phyloP scores from a whole-genome alignment of 495 filamentous ascomycete species.

The Penicillium lagena region DNA sequence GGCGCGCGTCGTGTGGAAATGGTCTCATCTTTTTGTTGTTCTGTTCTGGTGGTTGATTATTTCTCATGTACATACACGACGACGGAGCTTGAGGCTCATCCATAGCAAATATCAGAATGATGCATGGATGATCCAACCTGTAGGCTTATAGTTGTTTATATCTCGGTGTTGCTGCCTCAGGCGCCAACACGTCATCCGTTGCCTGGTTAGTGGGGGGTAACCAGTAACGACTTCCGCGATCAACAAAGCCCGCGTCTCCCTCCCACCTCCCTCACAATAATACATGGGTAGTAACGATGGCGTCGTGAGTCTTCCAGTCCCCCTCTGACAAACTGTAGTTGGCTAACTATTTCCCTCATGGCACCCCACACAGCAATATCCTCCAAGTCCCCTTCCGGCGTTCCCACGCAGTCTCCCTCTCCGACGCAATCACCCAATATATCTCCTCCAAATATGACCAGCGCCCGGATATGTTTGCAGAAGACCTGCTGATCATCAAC shows the following conservation, averaged over 20 bases:
- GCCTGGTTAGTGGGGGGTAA: constrained; percentile 22
- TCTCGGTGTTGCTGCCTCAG: constrained; percentile 13
- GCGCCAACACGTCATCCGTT: constrained; percentile 33
- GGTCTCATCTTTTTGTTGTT: not conserved
- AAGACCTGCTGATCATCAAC: constrained; percentile 85
- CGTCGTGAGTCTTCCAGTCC: constrained; percentile 30
- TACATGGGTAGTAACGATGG: constrained; percentile 19
- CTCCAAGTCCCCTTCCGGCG: constrained; percentile 79
- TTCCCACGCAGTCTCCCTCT: constrained; percentile 68
- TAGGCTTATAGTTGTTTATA: no score
- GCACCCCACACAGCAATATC: constrained; percentile 35
- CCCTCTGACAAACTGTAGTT: not conserved
- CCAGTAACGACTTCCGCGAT: constrained; percentile 14
- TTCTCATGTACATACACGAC: constrained; percentile 20
- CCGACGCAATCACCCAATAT: constrained; percentile 84
- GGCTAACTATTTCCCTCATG: not conserved
- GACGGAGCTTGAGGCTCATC: constrained; percentile 14
- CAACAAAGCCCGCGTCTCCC: constrained; percentile 27
- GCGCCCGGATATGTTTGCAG: constrained; percentile 93
- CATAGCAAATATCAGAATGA: constrained; percentile 22
- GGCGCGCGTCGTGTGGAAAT: not conserved
- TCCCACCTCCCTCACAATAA: constrained; percentile 8
- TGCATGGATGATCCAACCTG: not conserved
- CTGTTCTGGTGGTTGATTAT: constrained; percentile 1
- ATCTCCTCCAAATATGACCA: constrained; percentile 99